Conservation (phyloP, 2,329 filamentous ascomycete genomes). For the Sporothrix schenckii region DNA sequence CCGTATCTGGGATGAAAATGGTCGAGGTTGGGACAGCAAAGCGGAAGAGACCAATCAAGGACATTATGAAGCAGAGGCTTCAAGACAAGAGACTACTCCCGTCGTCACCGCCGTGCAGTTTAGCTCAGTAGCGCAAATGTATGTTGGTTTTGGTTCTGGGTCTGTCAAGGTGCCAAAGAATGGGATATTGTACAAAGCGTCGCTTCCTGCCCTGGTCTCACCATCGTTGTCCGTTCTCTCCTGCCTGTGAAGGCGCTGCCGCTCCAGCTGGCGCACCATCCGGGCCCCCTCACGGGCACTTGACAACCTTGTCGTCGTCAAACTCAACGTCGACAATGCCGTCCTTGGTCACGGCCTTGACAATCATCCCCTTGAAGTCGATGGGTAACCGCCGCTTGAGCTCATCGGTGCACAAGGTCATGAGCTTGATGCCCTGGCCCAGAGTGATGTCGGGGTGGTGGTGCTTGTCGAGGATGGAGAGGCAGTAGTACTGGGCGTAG, state of each 20-base stretch:
- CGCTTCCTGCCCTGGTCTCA: neutral
- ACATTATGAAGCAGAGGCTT: neutral
- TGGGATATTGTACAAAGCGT: conserved; percentile 25
- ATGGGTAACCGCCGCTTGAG: conserved; percentile 95
- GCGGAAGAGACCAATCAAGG: neutral
- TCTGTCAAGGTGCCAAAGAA: conserved; percentile 21
- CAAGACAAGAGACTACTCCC: neutral
- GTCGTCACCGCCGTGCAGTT: neutral
- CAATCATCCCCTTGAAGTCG: conserved; percentile 95
- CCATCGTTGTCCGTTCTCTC: neutral
- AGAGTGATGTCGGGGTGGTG: conserved; percentile 92
- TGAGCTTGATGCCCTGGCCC: conserved; percentile 85
- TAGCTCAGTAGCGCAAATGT: conserved; percentile 2
- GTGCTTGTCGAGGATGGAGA: conserved; percentile 97
- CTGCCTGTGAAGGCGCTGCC: neutral
- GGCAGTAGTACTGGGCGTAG: conserved; percentile 99
- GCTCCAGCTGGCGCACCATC: neutral
- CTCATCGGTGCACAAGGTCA: conserved; percentile 95
- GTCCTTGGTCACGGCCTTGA: conserved; percentile 95
- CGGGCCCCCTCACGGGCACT: conserved; percentile 52
- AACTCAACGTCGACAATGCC: conserved; percentile 84
- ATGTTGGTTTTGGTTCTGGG: conserved; percentile 26
- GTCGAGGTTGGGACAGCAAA: neutral
- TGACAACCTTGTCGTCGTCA: conserved; percentile 75
- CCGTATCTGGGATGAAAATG: neutral